Evolutionary conservation across 495 filamentous ascomycete genomes (phyloP), one percentile per base, ranked within the genome.

Genomic region (Penicillium cinerascens): DNA sequence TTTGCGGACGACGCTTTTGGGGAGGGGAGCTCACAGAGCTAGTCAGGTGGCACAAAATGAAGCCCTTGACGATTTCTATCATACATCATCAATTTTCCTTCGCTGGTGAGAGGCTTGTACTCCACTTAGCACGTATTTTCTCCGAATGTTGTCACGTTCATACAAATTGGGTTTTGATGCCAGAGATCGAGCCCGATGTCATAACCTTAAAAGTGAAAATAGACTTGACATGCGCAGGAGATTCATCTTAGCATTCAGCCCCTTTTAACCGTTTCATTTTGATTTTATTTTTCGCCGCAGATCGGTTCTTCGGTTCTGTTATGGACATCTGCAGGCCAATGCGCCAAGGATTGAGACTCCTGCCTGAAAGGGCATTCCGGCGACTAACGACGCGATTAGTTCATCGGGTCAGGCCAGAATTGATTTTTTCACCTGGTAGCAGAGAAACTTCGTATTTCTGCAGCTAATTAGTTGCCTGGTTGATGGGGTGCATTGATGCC

Each of bases 161-260:
- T 37, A 49, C 2, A 43, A 9, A 20, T 42, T 17, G 36, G 18
- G 35, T 42, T 42, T 9, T 17, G 25, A 25, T 29, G 18, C 45
- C 39, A 10, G 46, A 33, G 16, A 6, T 41, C 44, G 36, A 29
- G 27, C 52, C 33, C 36, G 23, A 47, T 36, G 42, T 46, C 47
- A 13, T 42, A 51, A 55, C 47, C 47, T 51, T 50, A 42, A 51
- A 41, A 5, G 20, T 13, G 27, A 42, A 55, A 56, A 46, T 42
- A 49, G 21, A 42, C 27, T 11, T 11, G 21, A 23, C 33, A 29
- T 20, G 21, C 23, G 37, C 22, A 22, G 27, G 13, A 41, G 2
- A 16, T 17, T 33, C n/a, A 3, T 17, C 48, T 20, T 26, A 11
- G 13, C 20, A 43, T 22, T 43, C 7, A 6, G 18, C 27, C 18